These are phyloP conservation scores for Hypsizygus marmoreus DNA, from an alignment of 768 basidiomycete genomes.

Conservation along the genomic window DNA sequence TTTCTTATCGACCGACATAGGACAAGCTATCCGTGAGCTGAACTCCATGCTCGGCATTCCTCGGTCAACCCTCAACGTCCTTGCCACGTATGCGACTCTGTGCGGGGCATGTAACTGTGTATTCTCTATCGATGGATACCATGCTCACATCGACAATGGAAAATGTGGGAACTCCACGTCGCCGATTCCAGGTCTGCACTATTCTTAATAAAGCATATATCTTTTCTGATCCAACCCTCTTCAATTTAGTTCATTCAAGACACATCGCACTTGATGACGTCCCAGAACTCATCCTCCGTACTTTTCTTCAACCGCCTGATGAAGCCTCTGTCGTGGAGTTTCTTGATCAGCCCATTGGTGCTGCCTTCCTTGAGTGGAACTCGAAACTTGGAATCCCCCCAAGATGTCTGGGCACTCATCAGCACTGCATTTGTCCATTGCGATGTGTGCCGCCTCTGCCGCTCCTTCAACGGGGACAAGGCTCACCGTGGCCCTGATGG, in stretches of 20 bases:
- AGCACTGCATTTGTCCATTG: slow-evolving; percentile 14
- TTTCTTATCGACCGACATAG: not conserved
- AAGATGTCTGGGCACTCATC: slow-evolving; percentile 14
- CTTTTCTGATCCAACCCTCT: too few species aligned
- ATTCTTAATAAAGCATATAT: too few species aligned
- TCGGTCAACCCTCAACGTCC: not conserved
- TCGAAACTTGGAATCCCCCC: slow-evolving; percentile 13
- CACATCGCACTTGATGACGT: too few species aligned
- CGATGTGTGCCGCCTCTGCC: slow-evolving; percentile 1
- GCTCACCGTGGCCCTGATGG: slow-evolving; percentile 1
- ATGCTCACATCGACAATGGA: not conserved
- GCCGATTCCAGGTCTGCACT: not conserved
- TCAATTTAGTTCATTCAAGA: too few species aligned
- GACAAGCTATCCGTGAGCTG: not conserved
- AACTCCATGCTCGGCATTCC: not conserved
- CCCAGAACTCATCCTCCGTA: too few species aligned
- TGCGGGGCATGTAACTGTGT: slow-evolving; percentile 3
- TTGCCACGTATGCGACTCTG: slow-evolving; percentile 21
- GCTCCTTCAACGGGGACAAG: slow-evolving; percentile 8
- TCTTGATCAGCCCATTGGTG: slow-evolving; percentile 8
- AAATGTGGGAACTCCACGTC: not conserved
- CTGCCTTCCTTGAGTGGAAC: slow-evolving; percentile 18
- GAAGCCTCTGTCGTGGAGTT: too few species aligned
- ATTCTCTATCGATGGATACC: slow-evolving; percentile 5
- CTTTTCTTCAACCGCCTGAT: too few species aligned